Evolutionary conservation across 2,329 filamentous ascomycete species (phyloP), one percentile per base, ranked within the genome.

Genomic region (Chrysoporthe cubensis): DNA sequence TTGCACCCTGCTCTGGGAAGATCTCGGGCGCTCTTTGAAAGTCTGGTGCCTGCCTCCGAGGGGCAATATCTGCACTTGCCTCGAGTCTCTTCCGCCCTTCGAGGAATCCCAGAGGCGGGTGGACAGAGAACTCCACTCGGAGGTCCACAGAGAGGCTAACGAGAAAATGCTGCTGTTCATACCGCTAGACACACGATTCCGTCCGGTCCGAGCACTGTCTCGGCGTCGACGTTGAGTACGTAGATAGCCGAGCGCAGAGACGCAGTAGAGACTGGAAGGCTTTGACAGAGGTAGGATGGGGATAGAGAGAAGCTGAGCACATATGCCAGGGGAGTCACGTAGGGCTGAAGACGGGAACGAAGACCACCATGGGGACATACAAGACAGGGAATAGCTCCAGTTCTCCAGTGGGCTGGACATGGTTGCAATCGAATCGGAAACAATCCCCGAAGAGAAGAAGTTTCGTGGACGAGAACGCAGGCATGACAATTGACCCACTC

Each of bases 401-500:
- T 40, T 40, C 37, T 40, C 6, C 37, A 3, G 2, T 54, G 50
- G 13, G 7, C 26, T 32, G 26, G 6, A 14, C 26, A 16, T 54
- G 26, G 32, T 54, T 54, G 50, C 9, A 9, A 13, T 34, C 14
- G 26, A 9, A 16, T 13, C 50, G 14, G 11, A 26, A 54, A 16
- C 11, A 26, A 54, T 54, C 50, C 50, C 50, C 32, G 13, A 54
- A 54, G 5, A 32, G 50, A 54, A 54, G 26, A 54, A 32, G 50
- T 16, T 54, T 13, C 50, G 21, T 54, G 32, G 4, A 13, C 42
- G n/a, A 13, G 46, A 18, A 43, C 18, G 32, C 32, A 60, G 21
- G 16, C 8, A 26, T 1, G 58, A 4, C 40, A 44, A 64, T 69
- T 46, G 37, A 65, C 63, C 66, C 66, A 70, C 54, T 63, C 8